These are phyloP conservation scores for Leishmania gerbilli DNA, from an alignment of 208 protist species.

Conservation along the genomic window DNA sequence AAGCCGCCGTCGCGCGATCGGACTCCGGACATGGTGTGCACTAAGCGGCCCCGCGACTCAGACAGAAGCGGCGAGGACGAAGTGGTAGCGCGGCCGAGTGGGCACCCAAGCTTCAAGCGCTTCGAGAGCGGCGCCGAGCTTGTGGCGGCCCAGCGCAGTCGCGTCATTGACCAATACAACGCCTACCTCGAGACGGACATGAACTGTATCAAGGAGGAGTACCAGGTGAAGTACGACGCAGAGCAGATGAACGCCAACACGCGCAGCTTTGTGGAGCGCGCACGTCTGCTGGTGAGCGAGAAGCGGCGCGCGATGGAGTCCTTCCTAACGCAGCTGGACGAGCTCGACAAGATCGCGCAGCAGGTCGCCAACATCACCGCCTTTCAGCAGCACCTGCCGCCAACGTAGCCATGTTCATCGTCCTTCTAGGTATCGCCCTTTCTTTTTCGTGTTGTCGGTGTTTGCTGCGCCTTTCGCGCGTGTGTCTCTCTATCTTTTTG, in stretches of 20 bases:
- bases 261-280: constrained; percentile 40
- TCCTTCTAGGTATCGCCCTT: not conserved
- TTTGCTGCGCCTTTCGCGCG: not conserved
- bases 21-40: constrained; percentile 28
- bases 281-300: constrained; percentile 24
- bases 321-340: constrained; percentile 37
- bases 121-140: constrained; percentile 30
- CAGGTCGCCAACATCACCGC: constrained; percentile 21
- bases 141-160: constrained; percentile 29
- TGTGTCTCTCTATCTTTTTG: not conserved
- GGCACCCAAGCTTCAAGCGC: constrained; percentile 19
- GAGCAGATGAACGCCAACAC: constrained; percentile 39
- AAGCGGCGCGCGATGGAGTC: constrained; percentile 44
- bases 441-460: not conserved
- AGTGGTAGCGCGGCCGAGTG: constrained; percentile 7
- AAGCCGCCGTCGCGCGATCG: constrained; percentile 22
- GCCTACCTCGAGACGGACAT: constrained; percentile 55
- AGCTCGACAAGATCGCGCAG: constrained; percentile 34
- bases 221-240: constrained; percentile 61
- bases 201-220: constrained; percentile 63
- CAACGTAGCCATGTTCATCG: not conserved
- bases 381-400: constrained; percentile 16
- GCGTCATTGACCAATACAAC: constrained; percentile 44
- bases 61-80: constrained; percentile 7
- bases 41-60: constrained; percentile 23